phyloP scores from a whole-genome alignment of 2,329 filamentous ascomycete species.

The Claviceps africana region DNA sequence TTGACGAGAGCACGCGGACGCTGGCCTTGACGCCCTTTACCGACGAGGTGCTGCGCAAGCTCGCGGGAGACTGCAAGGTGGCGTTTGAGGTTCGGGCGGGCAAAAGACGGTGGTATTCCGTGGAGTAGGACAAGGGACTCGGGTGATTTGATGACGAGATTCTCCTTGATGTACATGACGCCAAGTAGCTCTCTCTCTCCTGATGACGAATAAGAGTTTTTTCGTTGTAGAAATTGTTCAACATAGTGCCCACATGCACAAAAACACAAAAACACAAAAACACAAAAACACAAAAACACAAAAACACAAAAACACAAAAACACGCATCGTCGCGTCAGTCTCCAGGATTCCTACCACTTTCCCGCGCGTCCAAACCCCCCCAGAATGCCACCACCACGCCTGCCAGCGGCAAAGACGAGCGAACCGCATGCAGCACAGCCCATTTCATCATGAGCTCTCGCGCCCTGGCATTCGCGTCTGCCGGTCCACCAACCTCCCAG shows the following conservation, averaged over 20 bases:
- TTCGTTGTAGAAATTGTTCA: no score
- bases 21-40: conserved; percentile 28
- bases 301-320: no score
- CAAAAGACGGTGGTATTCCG: conserved; percentile 23
- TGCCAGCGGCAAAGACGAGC: conserved; percentile 1
- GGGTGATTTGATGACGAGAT: no score
- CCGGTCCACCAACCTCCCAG: not conserved
- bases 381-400: not conserved
- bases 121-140: not conserved
- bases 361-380: not conserved
- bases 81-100: conserved; percentile 23
- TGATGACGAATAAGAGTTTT: no score
- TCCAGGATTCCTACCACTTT: not conserved
- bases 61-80: conserved; percentile 28
- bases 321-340: not conserved
- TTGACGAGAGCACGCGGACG: conserved; percentile 21
- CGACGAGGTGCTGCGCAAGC: conserved; percentile 27
- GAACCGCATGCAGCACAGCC: conserved; percentile 2
- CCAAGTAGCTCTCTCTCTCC: no score
- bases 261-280: no score
- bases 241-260: no score
- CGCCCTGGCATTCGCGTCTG: not conserved
- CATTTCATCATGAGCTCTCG: conserved; percentile 1
- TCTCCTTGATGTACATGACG: no score
- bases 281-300: no score